phyloP scores from a whole-genome alignment of 2,329 filamentous ascomycete species.

The Ustilaginoidea virens region DNA sequence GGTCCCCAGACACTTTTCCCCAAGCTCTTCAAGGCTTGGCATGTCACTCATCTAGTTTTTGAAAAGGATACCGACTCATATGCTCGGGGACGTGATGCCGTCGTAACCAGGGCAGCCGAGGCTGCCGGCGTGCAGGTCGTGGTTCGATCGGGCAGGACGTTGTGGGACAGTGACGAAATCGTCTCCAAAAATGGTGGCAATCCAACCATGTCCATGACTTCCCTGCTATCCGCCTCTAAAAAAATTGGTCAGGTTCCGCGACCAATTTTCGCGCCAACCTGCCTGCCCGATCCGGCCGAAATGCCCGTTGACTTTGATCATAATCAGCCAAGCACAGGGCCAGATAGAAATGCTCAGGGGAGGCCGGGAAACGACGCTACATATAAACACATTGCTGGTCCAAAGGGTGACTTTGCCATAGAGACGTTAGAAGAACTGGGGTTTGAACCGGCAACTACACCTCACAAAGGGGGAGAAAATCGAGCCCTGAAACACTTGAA shows the following conservation, averaged over 20 bases:
- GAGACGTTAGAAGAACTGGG: constrained; percentile 59
- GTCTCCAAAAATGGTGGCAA: constrained; percentile 50
- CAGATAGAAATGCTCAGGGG: constrained; percentile 44
- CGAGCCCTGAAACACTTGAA: constrained; percentile 42
- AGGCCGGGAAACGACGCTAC: constrained; percentile 38
- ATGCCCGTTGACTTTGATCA: constrained; percentile 45
- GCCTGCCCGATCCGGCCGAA: constrained; percentile 49
- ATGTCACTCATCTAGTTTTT: constrained; percentile 61
- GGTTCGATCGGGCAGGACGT: constrained; percentile 46
- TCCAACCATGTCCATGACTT: constrained; percentile 59
- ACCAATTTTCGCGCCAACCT: constrained; percentile 43
- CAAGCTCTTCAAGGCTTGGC: constrained; percentile 60
- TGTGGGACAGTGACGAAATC: constrained; percentile 60
- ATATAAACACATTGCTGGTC: constrained; percentile 48
- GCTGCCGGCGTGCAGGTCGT: constrained; percentile 54
- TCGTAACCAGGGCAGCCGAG: constrained; percentile 41
- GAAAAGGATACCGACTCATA: constrained; percentile 69
- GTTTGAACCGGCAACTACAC: constrained; percentile 46
- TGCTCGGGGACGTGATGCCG: constrained; percentile 45
- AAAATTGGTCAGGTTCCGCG: constrained; percentile 46
- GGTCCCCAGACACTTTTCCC: constrained; percentile 55
- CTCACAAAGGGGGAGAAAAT: constrained; percentile 57
- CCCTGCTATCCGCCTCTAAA: constrained; percentile 46
- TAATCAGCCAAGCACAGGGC: constrained; percentile 29
- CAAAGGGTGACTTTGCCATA: constrained; percentile 52